These are phyloP conservation scores for Leccinum fibrillosum DNA, from an alignment of 768 basidiomycete species.

Conservation along the genomic window DNA sequence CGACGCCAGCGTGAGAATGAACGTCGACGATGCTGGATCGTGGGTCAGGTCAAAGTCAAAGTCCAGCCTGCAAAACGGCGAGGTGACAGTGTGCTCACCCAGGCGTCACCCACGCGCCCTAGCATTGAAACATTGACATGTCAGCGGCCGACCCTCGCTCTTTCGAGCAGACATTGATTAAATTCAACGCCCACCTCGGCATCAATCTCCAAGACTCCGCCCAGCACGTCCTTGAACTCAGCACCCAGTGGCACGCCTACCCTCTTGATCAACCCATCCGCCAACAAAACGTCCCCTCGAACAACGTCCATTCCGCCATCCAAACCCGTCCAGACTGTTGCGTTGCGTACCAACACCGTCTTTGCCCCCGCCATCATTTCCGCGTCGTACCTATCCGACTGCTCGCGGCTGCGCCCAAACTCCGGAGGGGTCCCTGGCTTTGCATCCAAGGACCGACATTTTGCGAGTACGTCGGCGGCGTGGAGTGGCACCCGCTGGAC, in stretches of 20 bases:
- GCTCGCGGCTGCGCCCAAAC: conserved; percentile 49
- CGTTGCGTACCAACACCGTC: conserved; percentile 59
- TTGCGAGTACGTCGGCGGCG: conserved; percentile 34
- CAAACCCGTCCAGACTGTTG: conserved; percentile 75
- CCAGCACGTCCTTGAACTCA: conserved; percentile 13
- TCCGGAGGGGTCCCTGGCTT: conserved; percentile 42
- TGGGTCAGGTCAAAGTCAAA: background rate
- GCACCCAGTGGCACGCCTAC: conserved; percentile 36
- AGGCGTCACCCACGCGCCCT: conserved; percentile 69
- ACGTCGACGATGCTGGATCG: conserved; percentile 44
- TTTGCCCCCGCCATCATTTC: conserved; percentile 41
- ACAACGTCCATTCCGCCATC: conserved; percentile 54
- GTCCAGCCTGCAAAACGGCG: background rate
- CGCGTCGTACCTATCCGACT: conserved; percentile 52
- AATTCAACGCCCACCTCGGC: conserved; percentile 19
- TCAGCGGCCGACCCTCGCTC: background rate
- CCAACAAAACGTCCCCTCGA: conserved; percentile 58
- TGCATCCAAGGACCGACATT: conserved; percentile 43
- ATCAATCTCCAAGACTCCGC: conserved; percentile 39
- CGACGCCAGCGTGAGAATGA: conserved; percentile 57
- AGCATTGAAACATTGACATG: background rate
- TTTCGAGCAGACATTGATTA: background rate
- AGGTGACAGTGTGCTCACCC: conserved; percentile 16
- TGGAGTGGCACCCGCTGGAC: conserved; percentile 17
- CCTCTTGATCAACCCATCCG: conserved; percentile 58